Evolutionary conservation across 2,329 filamentous ascomycete genomes (phyloP).

Genomic region (Cladosporium velox): DNA sequence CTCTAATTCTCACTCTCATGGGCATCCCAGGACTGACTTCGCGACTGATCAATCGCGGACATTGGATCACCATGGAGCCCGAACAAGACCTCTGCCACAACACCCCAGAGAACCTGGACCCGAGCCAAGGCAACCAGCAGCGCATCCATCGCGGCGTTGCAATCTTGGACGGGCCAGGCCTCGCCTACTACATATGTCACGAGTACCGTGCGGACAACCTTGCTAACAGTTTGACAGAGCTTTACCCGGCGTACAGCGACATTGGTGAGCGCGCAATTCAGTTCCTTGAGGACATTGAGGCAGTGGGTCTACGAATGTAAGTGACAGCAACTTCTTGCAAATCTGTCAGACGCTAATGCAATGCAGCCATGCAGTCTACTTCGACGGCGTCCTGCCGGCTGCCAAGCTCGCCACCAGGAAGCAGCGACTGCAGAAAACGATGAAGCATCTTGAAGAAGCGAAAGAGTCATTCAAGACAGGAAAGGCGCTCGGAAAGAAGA

Average conservation of each 20-base stretch:
- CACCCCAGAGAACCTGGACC: neutral
- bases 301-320: constrained; percentile 64
- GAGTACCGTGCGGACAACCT: constrained; percentile 25
- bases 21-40: constrained; percentile 17
- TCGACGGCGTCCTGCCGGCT: constrained; percentile 77
- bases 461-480: constrained; percentile 29
- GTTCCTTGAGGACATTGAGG: constrained; percentile 64
- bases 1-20: neutral
- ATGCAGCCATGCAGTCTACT: constrained; percentile 69
- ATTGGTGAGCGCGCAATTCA: constrained; percentile 60
- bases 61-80: constrained; percentile 3
- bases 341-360: constrained; percentile 21
- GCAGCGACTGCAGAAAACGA: constrained; percentile 60
- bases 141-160: constrained; percentile 33
- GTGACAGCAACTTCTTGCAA: constrained; percentile 28
- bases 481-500: constrained; percentile 34
- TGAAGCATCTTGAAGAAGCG: constrained; percentile 54
- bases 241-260: constrained; percentile 53
- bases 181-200: constrained; percentile 73
- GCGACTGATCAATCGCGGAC: constrained; percentile 16
- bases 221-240: neutral
- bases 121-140: neutral
- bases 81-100: neutral
- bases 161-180: constrained; percentile 74
- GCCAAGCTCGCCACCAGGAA: constrained; percentile 65